Evolutionary conservation across 1,284 basidiomycete species (phyloP).

Genomic region (Amylostereum chailletii): DNA sequence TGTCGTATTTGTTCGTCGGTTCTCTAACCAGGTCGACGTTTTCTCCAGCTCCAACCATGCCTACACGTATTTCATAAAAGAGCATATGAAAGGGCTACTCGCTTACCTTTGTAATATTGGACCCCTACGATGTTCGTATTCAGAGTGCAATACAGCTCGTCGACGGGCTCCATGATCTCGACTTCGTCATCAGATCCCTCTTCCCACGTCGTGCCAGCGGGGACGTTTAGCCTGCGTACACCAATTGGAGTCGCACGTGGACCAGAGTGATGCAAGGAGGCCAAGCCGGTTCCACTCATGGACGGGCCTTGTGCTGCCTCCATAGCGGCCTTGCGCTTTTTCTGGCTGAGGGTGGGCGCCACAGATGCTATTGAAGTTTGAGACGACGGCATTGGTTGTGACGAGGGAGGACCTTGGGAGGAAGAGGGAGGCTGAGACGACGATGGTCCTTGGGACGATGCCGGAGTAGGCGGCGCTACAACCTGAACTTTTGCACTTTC

Average conservation of each 20-base stretch:
- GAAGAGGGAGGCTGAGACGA: conserved; percentile 11
- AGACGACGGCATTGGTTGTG: conserved; percentile 2
- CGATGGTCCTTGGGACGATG: conserved; percentile 23
- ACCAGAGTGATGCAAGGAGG: background rate
- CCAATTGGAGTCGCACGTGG: background rate
- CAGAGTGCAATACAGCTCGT: conserved; percentile 60
- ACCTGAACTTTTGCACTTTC: conserved; percentile 14
- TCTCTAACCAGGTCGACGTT: conserved; percentile 68
- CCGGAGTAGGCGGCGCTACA: conserved; percentile 18
- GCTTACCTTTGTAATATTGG: conserved; percentile 68
- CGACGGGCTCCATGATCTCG: conserved; percentile 36
- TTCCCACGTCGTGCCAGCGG: conserved; percentile 24
- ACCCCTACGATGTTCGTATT: conserved; percentile 68
- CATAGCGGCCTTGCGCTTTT: conserved; percentile 26
- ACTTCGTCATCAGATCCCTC: conserved; percentile 32
- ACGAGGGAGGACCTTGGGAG: conserved; percentile 18
- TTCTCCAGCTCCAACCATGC: conserved; percentile 71
- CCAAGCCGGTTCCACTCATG: background rate
- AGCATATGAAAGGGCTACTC: background rate
- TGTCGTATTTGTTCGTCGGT: conserved; percentile 61
- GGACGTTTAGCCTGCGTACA: conserved; percentile 6
- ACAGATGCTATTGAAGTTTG: conserved; percentile 5
- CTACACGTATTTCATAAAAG: conserved; percentile 24
- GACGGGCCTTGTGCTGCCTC: conserved; percentile 15
- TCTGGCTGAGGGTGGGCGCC: conserved; percentile 18